Evolutionary conservation across 2,329 filamentous ascomycete species (phyloP).

Genomic region (Pezicula neosporulosa): DNA sequence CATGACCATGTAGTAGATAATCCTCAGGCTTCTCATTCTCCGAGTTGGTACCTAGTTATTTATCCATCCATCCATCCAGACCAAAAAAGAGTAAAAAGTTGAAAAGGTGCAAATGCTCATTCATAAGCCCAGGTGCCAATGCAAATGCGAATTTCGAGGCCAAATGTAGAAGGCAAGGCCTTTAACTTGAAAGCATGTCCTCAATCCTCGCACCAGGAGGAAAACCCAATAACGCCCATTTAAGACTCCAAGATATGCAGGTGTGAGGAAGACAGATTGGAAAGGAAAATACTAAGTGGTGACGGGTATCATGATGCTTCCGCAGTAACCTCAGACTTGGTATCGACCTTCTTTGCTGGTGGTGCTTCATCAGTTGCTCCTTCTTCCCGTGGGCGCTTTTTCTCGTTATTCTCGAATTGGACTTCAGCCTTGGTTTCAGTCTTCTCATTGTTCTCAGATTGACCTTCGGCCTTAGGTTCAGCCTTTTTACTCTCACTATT

Average conservation of each 20-base stretch:
- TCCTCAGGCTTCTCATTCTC: too few relatives aligned
- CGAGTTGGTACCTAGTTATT: too few relatives aligned
- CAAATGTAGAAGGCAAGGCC: slow-evolving; percentile 4
- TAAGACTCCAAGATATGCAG: not conserved
- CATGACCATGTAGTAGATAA: too few relatives aligned
- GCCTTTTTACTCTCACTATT: slow-evolving; percentile 8
- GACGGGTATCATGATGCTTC: slow-evolving; percentile 21
- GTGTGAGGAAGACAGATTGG: not conserved
- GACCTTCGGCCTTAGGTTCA: slow-evolving; percentile 9
- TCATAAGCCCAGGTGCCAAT: too few relatives aligned
- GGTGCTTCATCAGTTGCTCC: slow-evolving; percentile 34
- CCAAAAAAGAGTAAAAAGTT: too few relatives aligned
- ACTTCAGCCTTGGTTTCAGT: slow-evolving; percentile 12
- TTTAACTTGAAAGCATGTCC: not conserved
- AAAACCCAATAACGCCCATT: not conserved
- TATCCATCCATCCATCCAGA: too few relatives aligned
- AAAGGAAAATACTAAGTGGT: slow-evolving; percentile 6
- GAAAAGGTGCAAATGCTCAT: too few relatives aligned
- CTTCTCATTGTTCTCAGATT: slow-evolving; percentile 9
- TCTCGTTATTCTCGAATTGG: slow-evolving; percentile 8
- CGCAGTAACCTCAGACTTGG: slow-evolving; percentile 20
- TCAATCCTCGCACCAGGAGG: too few relatives aligned
- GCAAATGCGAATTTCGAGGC: not conserved
- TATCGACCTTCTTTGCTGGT: slow-evolving; percentile 60
- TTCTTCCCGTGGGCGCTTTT: slow-evolving; percentile 16